Conservation (phyloP, 176 grass and related monocot genomes). For the Raddia guianensis region DNA sequence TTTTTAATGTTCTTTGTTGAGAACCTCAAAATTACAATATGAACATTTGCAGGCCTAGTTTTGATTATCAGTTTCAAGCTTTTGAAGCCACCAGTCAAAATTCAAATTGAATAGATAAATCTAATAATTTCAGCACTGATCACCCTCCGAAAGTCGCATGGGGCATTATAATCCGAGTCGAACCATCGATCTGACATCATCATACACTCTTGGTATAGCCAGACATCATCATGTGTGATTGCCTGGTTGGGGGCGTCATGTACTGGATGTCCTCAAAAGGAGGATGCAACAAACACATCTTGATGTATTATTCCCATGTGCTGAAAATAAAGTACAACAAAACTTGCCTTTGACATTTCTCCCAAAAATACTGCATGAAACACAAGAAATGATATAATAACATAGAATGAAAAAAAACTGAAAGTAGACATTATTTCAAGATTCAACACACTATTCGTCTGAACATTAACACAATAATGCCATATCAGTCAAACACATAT, state of each 20-base stretch:
- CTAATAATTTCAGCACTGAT: no score
- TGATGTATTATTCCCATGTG: background rate
- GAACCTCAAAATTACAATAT: no score
- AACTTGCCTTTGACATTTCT: slow-evolving; percentile 9
- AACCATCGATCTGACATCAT: background rate
- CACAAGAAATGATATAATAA: background rate
- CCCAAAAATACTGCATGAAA: background rate
- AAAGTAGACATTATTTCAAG: background rate
- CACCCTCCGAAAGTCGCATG: no score
- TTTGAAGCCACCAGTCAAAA: no score
- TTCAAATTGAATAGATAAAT: no score
- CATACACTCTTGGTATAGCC: background rate
- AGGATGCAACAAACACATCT: no score
- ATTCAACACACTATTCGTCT: background rate
- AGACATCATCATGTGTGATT: slow-evolving; percentile 24
- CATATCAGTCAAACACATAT: background rate
- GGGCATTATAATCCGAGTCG: background rate
- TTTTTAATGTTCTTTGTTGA: no score
- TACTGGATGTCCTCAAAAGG: background rate
- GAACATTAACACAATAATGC: background rate
- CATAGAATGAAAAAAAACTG: background rate
- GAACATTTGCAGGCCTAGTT: no score
- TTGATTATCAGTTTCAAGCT: no score
- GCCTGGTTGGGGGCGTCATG: background rate
- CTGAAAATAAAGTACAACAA: background rate